Base-by-base conservation (phyloP, 441 rosid species). In the Populus hybrid region DNA sequence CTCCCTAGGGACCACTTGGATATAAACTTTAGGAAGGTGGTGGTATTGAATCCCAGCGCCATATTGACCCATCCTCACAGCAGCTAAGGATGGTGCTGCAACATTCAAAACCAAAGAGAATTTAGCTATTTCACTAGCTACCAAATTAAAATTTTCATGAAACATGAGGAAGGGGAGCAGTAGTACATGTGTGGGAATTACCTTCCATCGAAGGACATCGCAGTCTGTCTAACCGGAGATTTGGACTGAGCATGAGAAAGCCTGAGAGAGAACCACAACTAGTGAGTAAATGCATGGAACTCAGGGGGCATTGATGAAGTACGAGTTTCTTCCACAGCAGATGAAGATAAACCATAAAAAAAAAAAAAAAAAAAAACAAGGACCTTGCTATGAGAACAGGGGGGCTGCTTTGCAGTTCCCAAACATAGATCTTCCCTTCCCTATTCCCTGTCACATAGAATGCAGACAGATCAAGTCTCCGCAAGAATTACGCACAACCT, bases 161-260 rank as follows among this genome's bases (percentile, higher is more conserved):
- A 30, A 26, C 1, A 46, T 21, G 20, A 23, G 59, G 32, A 71
- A 21, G 38, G 23, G 59, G 18, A 40, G 34, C 36, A 34, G 40
- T 36, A 34, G 57, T 54, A 20, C 57, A 35, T 12, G 12, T 12
- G 12, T 21, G 21, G 38, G 23, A 57, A 9, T 65, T 84, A 94
- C 98, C 93, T 93, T 80, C 99, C 99, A 77, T 93, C 95, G 59
- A 88, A 89, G 26, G 99, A 96, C 98, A 91, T 85, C 74, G 99
- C 99, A 4, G 98, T 96, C 83, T 96, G 99, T 82, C 99, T 89
- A 73, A 94, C 93, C 24, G 95, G 90, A 54, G 87, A 88, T 77
- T 90, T 96, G 24, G 98, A 94, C 67, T 93, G 95, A 50, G 79
- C 74, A 82, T 91, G 97, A 74, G 93, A 89, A 70, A 96, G 76